Percentiles rank a stretch among this genome's conserved stretches.
Evolutionary conservation across 164 flowering plant species (phyloP).

Genomic region (Brasenia schreberi): DNA sequence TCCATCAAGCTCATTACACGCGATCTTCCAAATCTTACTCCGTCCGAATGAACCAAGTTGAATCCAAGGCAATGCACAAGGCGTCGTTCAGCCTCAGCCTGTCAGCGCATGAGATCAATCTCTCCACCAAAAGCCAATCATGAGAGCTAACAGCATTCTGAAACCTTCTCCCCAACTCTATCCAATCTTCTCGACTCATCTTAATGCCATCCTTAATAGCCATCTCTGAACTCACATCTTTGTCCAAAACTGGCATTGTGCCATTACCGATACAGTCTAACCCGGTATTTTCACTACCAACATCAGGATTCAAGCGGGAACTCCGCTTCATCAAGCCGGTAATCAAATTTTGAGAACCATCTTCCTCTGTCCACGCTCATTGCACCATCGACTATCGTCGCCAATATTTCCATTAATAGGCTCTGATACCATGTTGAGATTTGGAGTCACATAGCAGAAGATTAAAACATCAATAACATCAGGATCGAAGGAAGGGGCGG

Average conservation of each 20-base stretch:
- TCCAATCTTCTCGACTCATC: conserved; percentile 64
- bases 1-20: conserved; percentile 79
- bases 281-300: background rate
- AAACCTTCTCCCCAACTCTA: conserved; percentile 68
- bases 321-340: background rate
- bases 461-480: too few species aligned
- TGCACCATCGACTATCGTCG: too few species aligned
- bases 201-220: conserved; percentile 11
- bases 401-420: too few species aligned
- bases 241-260: background rate
- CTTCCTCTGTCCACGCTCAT: background rate
- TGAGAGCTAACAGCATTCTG: conserved; percentile 81
- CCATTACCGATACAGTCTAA: background rate
- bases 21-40: conserved; percentile 23
- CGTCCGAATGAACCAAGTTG: conserved; percentile 81
- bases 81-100: conserved; percentile 81
- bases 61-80: conserved; percentile 76
- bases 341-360: background rate
- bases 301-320: background rate
- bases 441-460: too few species aligned
- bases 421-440: too few species aligned
- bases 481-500: too few species aligned
- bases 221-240: conserved; percentile 1
- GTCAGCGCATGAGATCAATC: conserved; percentile 62
- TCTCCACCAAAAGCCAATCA: conserved; percentile 81